These are phyloP conservation scores for Ceriops zippeliana DNA, from an alignment of 345 rosid genomes.

Conservation along the genomic window DNA sequence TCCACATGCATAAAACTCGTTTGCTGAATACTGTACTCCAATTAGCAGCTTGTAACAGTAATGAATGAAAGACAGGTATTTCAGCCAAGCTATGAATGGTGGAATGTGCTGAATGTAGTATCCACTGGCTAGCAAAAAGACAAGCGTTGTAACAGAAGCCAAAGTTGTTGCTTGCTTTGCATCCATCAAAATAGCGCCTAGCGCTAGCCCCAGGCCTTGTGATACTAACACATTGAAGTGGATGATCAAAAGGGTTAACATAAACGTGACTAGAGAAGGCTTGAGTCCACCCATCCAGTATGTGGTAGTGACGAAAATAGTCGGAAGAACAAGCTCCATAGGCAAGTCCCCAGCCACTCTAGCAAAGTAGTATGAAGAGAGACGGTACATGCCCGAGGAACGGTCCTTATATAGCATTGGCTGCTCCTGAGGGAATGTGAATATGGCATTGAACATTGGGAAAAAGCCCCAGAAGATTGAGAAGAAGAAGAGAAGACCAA, in stretches of 20 bases:
- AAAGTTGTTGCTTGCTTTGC: constrained; percentile 76
- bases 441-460: constrained; percentile 77
- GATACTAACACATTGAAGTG: constrained; percentile 81
- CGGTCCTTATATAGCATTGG: constrained; percentile 87
- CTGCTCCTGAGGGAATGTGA: constrained; percentile 83
- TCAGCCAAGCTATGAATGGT: constrained; percentile 76
- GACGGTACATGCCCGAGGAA: constrained; percentile 84
- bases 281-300: constrained; percentile 99
- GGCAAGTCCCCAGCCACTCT: constrained; percentile 81
- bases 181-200: constrained; percentile 85
- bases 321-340: constrained; percentile 92
- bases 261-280: constrained; percentile 59
- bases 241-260: constrained; percentile 57
- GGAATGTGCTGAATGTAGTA: constrained; percentile 90
- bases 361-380: constrained; percentile 79
- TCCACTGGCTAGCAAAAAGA: constrained; percentile 77
- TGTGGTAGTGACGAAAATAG: constrained; percentile 59
- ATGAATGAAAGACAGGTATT: constrained; percentile 78
- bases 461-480: constrained; percentile 93
- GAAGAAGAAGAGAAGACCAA: constrained; percentile 85
- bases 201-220: constrained; percentile 75
- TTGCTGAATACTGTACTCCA: constrained; percentile 61
- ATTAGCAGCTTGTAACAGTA: constrained; percentile 84
- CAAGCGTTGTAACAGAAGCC: constrained; percentile 80
- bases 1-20: constrained; percentile 64